Percentiles rank a stretch among this genome's conserved stretches.
Conservation (phyloP, 768 basidiomycete species). For the Termitomyces sp. region DNA sequence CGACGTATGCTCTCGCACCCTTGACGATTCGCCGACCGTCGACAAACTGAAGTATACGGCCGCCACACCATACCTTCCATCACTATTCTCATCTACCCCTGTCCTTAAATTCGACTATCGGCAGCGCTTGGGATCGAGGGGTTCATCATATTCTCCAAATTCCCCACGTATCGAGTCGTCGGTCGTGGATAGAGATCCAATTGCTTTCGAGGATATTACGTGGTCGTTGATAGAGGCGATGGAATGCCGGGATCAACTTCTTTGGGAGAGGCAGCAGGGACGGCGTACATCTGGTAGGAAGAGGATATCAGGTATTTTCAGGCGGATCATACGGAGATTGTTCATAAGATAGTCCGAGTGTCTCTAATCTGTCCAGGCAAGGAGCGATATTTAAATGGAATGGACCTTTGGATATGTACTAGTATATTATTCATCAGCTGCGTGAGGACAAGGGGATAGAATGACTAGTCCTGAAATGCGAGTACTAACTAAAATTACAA, state of each 20-base stretch:
- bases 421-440: background rate
- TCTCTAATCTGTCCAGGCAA: background rate
- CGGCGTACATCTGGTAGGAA: background rate
- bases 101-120: background rate
- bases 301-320: background rate
- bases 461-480: background rate
- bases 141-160: background rate
- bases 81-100: conserved; percentile 6
- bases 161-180: background rate
- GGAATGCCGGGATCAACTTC: conserved; percentile 19
- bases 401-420: background rate
- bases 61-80: background rate
- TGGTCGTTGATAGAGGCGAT: conserved; percentile 24
- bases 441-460: background rate
- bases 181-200: background rate
- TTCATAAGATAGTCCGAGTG: conserved; percentile 1
- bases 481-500: background rate
- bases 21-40: background rate
- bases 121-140: background rate
- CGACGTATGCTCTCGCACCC: background rate
- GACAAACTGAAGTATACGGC: background rate
- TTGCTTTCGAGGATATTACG: conserved; percentile 20
- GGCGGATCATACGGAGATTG: conserved; percentile 7
- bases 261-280: background rate
- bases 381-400: background rate